These are phyloP conservation scores for Coprinopsis marcescibilis DNA, from an alignment of 768 basidiomycete genomes.

Conservation along the genomic window DNA sequence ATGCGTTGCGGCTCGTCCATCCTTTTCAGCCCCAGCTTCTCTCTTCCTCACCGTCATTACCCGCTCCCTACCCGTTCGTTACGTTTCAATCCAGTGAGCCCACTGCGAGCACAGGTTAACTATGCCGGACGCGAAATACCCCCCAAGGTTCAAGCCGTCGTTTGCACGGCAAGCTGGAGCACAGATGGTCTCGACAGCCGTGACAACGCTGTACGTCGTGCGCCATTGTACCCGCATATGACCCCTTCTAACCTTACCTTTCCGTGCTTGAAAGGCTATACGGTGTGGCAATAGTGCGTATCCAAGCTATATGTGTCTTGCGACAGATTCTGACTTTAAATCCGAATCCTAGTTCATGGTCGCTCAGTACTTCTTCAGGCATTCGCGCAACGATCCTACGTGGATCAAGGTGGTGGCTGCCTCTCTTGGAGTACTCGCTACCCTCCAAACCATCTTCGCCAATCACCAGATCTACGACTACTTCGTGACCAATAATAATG, in stretches of 20 bases:
- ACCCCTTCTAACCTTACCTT: no score
- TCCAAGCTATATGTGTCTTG: no score
- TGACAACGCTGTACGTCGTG: slow-evolving; percentile 3
- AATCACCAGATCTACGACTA: slow-evolving; percentile 4
- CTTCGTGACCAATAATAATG: background rate
- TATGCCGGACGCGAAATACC: background rate
- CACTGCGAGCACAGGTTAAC: background rate
- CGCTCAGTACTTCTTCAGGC: slow-evolving; percentile 1
- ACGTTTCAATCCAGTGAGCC: background rate
- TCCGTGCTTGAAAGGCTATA: background rate
- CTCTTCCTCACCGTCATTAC: background rate
- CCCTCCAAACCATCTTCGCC: background rate
- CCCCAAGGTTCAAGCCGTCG: background rate
- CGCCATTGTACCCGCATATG: background rate
- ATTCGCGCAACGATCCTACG: slow-evolving; percentile 2
- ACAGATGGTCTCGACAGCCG: background rate
- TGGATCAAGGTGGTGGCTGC: background rate
- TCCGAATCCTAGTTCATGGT: background rate
- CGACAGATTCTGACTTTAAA: background rate
- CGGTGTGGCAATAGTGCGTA: background rate
- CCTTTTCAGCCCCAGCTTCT: background rate
- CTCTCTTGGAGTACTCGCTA: background rate
- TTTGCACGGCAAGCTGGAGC: background rate
- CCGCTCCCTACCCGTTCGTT: background rate
- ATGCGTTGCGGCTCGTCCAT: background rate